Evolutionary conservation across 768 basidiomycete species (phyloP).

Genomic region (Suillus occidentalis): DNA sequence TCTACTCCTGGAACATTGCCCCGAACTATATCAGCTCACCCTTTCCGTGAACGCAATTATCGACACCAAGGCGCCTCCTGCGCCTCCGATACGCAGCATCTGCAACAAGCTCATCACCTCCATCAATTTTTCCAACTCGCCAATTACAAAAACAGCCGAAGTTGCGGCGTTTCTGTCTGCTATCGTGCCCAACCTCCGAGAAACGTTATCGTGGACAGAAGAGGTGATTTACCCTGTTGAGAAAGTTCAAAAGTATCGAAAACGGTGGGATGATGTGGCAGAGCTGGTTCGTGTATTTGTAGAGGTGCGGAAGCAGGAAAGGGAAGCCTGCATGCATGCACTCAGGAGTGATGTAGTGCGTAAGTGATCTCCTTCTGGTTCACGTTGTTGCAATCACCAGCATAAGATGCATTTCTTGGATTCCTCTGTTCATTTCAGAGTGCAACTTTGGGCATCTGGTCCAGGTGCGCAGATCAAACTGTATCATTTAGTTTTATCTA

Average conservation of each 20-base stretch:
- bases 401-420: not conserved
- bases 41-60: constrained; percentile 25
- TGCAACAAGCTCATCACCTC: constrained; percentile 21
- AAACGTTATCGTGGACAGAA: constrained; percentile 28
- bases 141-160: constrained; percentile 26
- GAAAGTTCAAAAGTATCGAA: not conserved
- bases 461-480: not conserved
- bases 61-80: constrained; percentile 24
- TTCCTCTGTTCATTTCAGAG: not conserved
- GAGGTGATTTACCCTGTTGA: not conserved
- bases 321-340: not conserved
- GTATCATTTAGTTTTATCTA: not conserved
- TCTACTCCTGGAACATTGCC: constrained; percentile 1
- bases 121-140: constrained; percentile 30
- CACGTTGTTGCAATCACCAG: not conserved
- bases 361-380: not conserved
- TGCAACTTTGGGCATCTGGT: not conserved
- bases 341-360: not conserved
- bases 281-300: not conserved
- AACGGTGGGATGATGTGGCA: not conserved
- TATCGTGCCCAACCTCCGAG: constrained; percentile 29
- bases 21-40: not conserved
- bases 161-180: constrained; percentile 31
- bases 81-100: not conserved
- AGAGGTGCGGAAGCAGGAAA: constrained; percentile 4